Base-by-base conservation (phyloP, 352 stramenopile genomes). In the Phytophthora citrophthora region DNA sequence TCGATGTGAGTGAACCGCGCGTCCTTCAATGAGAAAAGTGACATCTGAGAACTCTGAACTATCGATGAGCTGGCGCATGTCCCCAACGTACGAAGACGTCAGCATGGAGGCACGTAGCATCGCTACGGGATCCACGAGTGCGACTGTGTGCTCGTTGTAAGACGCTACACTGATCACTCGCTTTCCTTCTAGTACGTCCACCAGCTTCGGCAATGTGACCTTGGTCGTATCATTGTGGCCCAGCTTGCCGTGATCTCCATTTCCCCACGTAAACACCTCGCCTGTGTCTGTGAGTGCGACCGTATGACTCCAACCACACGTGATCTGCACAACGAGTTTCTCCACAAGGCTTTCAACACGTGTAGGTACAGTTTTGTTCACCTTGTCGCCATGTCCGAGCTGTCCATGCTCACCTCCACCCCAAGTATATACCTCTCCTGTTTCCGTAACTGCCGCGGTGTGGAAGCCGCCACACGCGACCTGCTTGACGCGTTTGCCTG, bases 141-240 rank as follows among this genome's bases (percentile, higher is more conserved):
- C 95, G 4, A 97, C 92, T 4, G 96, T 99, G 74, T 99, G 96
- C 56, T 99, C 96, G 61, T 99, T 99, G 83, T 99, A 99, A n/a
- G 94, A 98, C 20, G 96, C 95, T 8, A 99, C 89, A 27, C 89
- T 86, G n/a, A 98, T 88, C n/a, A 99, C 95, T 15, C 89, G 91
- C 68, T 98, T 97, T 32, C 85, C 74, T 24, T 96, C 82, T 1
- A 99, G 74, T 20, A 93, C 88, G 34, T 98, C 92, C 16, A 99
- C 93, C 10, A 92, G 47, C 59, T 98, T 95, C 4, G 96, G 96
- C n/a, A 97, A 79, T 24, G 92, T 97, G 15, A 99, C 93, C 69
- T 98, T 98, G 55, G 93, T 94, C 5, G 84, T 93, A 55, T 96
- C 95, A 51, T 96, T 96, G 72, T 98, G 95, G 2, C 96, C 96